Percentiles rank a stretch among this genome's conserved stretches.
Evolutionary conservation across 208 protist genomes (phyloP).

Genomic region (Novymonas esmeraldas): DNA sequence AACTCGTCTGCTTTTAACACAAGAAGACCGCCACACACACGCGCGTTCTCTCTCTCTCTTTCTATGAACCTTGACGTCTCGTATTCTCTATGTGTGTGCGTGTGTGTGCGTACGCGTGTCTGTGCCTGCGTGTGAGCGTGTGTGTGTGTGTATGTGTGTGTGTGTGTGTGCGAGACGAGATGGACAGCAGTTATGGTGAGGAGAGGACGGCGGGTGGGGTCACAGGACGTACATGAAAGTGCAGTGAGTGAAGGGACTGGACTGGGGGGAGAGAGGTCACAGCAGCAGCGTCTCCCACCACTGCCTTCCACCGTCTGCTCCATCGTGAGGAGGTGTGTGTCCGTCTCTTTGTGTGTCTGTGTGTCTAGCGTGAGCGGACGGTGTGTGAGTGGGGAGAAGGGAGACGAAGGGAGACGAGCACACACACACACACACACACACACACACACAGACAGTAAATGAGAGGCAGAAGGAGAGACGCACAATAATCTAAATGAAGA

Average conservation of each 20-base stretch:
- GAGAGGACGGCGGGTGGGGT: too few relatives aligned
- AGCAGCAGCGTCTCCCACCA: background rate
- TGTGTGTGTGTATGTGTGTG: background rate
- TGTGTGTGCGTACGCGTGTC: background rate
- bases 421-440: constrained; percentile 5
- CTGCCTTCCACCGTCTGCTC: too few relatives aligned
- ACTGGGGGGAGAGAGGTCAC: background rate
- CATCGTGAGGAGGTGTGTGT: background rate
- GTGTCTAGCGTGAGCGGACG: too few relatives aligned
- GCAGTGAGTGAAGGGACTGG: background rate
- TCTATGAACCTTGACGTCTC: background rate
- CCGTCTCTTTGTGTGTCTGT: background rate
- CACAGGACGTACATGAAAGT: background rate
- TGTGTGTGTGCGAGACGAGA: too few relatives aligned
- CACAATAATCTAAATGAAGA: background rate
- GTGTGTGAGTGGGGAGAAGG: too few relatives aligned
- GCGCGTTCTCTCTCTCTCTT: background rate
- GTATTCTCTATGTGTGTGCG: background rate
- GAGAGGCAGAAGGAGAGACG: background rate
- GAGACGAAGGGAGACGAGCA: background rate
- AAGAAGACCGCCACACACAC: too few relatives aligned
- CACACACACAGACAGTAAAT: constrained; percentile 7
- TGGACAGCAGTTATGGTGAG: background rate
- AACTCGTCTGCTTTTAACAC: too few relatives aligned
- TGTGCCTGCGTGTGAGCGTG: background rate